A percentile compares a stretch with the other conserved stretches of the same genome.
Conservation (phyloP, 176 grass and related monocot species). For the Dendrocalamus sinicus region DNA sequence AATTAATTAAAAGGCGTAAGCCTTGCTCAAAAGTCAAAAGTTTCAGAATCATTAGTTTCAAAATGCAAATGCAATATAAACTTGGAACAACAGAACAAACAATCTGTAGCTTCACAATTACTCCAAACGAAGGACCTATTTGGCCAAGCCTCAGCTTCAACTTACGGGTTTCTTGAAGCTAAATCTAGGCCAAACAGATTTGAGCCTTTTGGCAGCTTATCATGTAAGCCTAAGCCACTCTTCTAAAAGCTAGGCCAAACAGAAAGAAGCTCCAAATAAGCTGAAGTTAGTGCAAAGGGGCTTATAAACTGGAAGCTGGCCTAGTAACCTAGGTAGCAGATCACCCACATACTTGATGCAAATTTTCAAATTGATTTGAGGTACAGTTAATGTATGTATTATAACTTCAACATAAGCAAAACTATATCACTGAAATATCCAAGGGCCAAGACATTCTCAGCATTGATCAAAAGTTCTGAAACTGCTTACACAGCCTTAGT, state of each 20-base stretch:
- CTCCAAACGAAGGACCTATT: neutral
- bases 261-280: neutral
- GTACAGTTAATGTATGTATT: neutral
- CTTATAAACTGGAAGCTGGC: neutral
- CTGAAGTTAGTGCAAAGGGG: neutral
- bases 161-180: neutral
- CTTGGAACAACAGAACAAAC: slow-evolving; percentile 8
- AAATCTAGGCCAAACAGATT: neutral
- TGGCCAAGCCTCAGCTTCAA: neutral
- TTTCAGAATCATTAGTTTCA: neutral
- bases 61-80: slow-evolving; percentile 36
- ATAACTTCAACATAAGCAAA: neutral
- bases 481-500: neutral
- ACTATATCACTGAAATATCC: neutral
- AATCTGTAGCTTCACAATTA: slow-evolving; percentile 3
- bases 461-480: slow-evolving; percentile 20
- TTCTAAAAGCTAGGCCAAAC: neutral
- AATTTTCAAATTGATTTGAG: neutral
- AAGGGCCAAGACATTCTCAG: neutral
- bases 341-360: neutral
- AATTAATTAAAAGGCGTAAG: slow-evolving; percentile 1
- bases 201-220: neutral
- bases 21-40: neutral
- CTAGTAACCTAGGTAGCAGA: neutral
- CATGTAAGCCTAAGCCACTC: neutral